Base-by-base conservation (phyloP, 2,329 filamentous ascomycete genomes). In the Metarhizium album region DNA sequence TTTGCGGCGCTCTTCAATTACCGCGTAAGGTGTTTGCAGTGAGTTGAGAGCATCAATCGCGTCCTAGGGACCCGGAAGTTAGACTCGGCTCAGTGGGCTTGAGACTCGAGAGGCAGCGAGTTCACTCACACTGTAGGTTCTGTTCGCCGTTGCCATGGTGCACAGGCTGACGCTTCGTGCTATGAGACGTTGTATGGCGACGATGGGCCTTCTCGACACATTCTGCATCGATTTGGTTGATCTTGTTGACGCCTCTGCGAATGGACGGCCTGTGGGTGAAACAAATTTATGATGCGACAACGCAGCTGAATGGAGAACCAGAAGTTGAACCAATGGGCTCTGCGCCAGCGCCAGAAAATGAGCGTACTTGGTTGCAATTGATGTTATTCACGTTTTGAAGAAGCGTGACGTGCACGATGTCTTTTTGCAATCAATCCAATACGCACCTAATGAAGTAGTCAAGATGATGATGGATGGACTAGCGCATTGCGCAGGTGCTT, bases 11-110 rank as follows among this genome's bases (percentile, higher is more conserved):
- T 84, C 82, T 64, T 95, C 83, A 18, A 96, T 79, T 48, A 89
- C 78, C 46, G 85, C 80, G 64, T 85, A 91, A 48, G 95, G 94
- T 42, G 87, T 89, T 67, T 98, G 93, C 47, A 97, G 81, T 43
- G 87, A 86, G 68, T 97, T 97, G 62, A 97, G 79, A 38, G 86
- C 82, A 58, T 82, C 74, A 55, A 97, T 83, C 46, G 91, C 93
- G 65, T 93, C 89, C 89, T 95, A 40, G 33, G 16, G 33, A 35
- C 11, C 33, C 11, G 14, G 33, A 35, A 13, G 4, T 16, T 8
- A 35, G 33, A 16, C 4, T 35, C 11, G 13, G 16, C 33, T 35
- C 33, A 16, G 7, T 35, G 33, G 16, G n/a, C 4, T 22, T 31
- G 40, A 13, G n/a, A 4, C n/a, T 31, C 20, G 31, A 35, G 11